Base-by-base conservation (phyloP, 352 stramenopile species). In the Pythium biforme region DNA sequence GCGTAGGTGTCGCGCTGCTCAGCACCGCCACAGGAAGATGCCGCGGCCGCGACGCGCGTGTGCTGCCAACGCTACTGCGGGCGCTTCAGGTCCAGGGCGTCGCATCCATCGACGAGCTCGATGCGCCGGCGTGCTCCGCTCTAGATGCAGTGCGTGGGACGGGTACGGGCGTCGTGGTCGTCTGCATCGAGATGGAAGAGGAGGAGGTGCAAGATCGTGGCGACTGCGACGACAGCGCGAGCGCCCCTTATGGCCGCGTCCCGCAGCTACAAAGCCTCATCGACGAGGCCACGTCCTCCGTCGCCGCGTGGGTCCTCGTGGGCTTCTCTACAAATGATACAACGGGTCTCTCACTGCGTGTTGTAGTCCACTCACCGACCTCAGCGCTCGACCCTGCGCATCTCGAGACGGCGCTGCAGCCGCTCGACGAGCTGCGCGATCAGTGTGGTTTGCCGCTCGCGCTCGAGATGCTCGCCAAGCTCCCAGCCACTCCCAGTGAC, bases 401-500 rank as follows among this genome's bases (percentile, higher is more conserved):
- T 20, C 49, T 62, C 12, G 20, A 56, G 19, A 49, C 41, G n/a
- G 59, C 73, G 1, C 11, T 66, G 3, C 55, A 64, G 20, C 76
- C 82, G 17, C 64, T 91, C 34, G 39, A 76, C 46, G 73, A 62
- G 19, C 66, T 89, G 14, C 58, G 40, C 20, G 31, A 68, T 17
- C 77, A 88, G 41, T 87, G 75, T 33, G 76, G 82, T 11, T 80
- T 77, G 51, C 73, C 71, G n/a, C 73, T 91, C 43, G 75, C 83
- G 29, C 55, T 88, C 40, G 79, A 89, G 53, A 71, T 89, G 23
- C 56, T 86, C 19, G 17, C 34, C 27, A 59, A 64, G 20, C 54
- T 66, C 20, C 22, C 23, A 19, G 29, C 31, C 40, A 7, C 43
- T 4, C 20, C 53, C 60, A 48, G 45, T 10, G 52, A 23, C 58